Conservation (phyloP, 495 filamentous ascomycete species). For the Aeminium ludgeri region DNA sequence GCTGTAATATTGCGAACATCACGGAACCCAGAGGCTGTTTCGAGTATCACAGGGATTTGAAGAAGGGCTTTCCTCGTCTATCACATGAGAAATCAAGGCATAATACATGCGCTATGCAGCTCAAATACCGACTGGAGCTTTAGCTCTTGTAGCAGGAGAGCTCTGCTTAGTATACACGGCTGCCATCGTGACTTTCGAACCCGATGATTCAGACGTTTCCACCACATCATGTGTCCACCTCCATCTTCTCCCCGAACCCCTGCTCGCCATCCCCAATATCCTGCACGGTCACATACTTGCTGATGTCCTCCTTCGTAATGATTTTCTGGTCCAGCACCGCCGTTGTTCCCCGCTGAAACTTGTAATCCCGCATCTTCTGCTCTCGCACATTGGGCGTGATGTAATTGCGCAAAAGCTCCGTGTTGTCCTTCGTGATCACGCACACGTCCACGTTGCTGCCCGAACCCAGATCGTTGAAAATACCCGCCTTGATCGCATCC, state of each 20-base stretch:
- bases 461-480: conserved; percentile 96
- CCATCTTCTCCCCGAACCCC: conserved; percentile 72
- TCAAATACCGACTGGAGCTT: too few species aligned
- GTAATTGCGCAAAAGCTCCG: conserved; percentile 76
- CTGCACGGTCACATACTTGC: conserved; percentile 85
- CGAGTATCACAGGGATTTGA: too few species aligned
- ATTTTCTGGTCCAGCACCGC: conserved; percentile 86
- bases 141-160: too few species aligned
- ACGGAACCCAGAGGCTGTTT: too few species aligned
- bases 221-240: conserved; percentile 44
- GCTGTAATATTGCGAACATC: too few species aligned
- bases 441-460: conserved; percentile 96
- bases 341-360: conserved; percentile 76
- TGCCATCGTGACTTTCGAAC: too few species aligned
- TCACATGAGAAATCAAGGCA: too few species aligned
- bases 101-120: too few species aligned
- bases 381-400: conserved; percentile 82
- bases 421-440: conserved; percentile 85
- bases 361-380: conserved; percentile 82
- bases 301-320: conserved; percentile 80
- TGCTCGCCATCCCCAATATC: conserved; percentile 48
- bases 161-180: too few species aligned
- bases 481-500: conserved; percentile 88
- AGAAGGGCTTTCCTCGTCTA: too few species aligned
- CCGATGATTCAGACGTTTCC: too few species aligned